phyloP scores from a whole-genome alignment of 2,329 filamentous ascomycete genomes.

The Neonectria coccinea region DNA sequence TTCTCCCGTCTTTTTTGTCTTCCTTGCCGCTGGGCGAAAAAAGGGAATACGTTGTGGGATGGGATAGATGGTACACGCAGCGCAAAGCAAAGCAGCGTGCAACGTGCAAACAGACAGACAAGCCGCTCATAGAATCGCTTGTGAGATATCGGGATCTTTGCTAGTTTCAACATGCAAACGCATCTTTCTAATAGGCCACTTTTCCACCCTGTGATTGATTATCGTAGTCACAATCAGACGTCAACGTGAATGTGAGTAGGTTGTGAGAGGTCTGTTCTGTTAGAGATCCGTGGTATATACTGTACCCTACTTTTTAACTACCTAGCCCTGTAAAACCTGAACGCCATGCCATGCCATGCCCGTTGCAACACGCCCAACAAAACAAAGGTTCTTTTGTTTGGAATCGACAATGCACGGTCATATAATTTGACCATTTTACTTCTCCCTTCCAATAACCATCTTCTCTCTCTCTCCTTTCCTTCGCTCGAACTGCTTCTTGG shows the following conservation, averaged over 20 bases:
- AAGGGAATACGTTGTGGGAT: conserved; percentile 28
- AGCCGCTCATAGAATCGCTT: conserved; percentile 32
- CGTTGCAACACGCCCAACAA: conserved; percentile 35
- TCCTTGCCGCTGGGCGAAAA: conserved; percentile 13
- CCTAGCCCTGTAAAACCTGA: conserved; percentile 40
- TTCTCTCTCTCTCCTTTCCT: conserved; percentile 88
- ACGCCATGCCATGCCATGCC: conserved; percentile 51
- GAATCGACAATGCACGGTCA: conserved; percentile 10
- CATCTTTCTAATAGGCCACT: background rate
- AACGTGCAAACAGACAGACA: conserved; percentile 42
- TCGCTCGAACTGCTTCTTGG: conserved; percentile 81
- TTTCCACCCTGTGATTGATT: background rate
- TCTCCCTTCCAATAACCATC: conserved; percentile 80
- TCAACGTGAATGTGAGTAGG: conserved; percentile 3
- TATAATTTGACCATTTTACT: conserved; percentile 52
- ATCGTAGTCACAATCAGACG: background rate
- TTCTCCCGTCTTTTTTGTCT: conserved; percentile 23
- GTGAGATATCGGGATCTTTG: conserved; percentile 28
- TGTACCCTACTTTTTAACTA: conserved; percentile 33
- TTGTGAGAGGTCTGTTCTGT: conserved; percentile 7
- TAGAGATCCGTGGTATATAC: conserved; percentile 35
- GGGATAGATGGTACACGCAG: conserved; percentile 30
- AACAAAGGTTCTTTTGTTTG: conserved; percentile 23
- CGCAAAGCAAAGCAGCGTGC: conserved; percentile 28
- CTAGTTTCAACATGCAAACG: conserved; percentile 32